phyloP scores from a whole-genome alignment of 202 grass and related monocot genomes.

The Eragrostis tef region DNA sequence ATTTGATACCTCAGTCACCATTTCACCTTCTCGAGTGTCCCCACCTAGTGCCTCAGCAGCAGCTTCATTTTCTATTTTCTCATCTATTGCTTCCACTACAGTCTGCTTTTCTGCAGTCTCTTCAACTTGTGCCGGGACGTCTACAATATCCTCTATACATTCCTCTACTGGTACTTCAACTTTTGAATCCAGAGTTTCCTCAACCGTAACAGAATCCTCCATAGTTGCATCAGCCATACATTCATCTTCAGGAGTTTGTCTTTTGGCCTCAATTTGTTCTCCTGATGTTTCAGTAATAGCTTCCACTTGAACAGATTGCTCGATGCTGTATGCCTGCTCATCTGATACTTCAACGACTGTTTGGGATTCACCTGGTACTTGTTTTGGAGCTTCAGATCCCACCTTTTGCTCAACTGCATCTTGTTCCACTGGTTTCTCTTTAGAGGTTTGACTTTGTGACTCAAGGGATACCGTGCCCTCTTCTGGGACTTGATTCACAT shows the following conservation, averaged over 20 bases:
- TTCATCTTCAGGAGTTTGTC: slow-evolving; percentile 40
- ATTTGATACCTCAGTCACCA: background rate
- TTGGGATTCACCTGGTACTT: slow-evolving; percentile 26
- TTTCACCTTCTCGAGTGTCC: slow-evolving; percentile 35
- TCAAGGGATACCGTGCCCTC: background rate
- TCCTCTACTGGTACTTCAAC: slow-evolving; percentile 30
- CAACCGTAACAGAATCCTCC: background rate
- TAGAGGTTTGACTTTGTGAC: slow-evolving; percentile 19
- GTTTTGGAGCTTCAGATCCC: slow-evolving; percentile 33
- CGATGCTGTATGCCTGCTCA: slow-evolving; percentile 14
- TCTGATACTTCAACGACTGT: slow-evolving; percentile 30
- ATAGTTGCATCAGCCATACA: slow-evolving; percentile 28
- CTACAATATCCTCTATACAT: slow-evolving; percentile 22
- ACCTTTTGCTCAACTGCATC: slow-evolving; percentile 34
- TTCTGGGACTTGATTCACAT: slow-evolving; percentile 3
- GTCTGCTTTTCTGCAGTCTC: slow-evolving; percentile 23
- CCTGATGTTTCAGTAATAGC: slow-evolving; percentile 45
- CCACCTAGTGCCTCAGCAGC: slow-evolving; percentile 14
- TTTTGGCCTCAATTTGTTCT: slow-evolving; percentile 15
- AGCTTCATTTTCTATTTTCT: slow-evolving; percentile 31
- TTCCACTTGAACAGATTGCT: slow-evolving; percentile 41
- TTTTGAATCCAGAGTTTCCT: slow-evolving; percentile 33
- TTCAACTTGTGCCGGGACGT: background rate
- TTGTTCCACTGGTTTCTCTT: slow-evolving; percentile 3
- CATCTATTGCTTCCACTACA: slow-evolving; percentile 28